phyloP scores from a whole-genome alignment of 2,329 filamentous ascomycete species.

The Fusarium illudens region DNA sequence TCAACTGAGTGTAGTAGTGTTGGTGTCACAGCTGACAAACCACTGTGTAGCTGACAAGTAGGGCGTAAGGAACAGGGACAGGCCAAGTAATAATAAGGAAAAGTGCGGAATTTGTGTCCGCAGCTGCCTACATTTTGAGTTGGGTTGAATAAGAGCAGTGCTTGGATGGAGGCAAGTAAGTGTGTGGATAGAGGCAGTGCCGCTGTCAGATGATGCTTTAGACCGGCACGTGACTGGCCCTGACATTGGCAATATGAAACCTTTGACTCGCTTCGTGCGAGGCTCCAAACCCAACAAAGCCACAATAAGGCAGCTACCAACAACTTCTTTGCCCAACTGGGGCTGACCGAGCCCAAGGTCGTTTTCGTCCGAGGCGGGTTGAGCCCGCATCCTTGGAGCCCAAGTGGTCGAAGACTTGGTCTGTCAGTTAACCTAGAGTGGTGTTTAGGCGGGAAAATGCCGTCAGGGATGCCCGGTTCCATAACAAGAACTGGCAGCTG shows the following conservation, averaged over 20 bases:
- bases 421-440: background rate
- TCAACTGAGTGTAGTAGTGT: background rate
- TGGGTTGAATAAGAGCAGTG: background rate
- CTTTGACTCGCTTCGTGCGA: background rate
- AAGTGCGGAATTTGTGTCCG: background rate
- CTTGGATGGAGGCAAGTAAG: background rate
- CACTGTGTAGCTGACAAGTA: background rate
- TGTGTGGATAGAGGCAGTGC: background rate
- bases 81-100: background rate
- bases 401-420: background rate
- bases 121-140: background rate
- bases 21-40: background rate
- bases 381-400: background rate
- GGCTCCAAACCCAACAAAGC: constrained; percentile 20
- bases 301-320: constrained; percentile 6
- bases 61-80: background rate
- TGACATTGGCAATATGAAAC: background rate
- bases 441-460: no score
- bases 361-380: background rate
- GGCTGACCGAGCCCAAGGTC: background rate
- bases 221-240: no score
- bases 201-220: background rate
- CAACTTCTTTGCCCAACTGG: background rate
- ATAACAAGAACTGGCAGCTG: background rate
- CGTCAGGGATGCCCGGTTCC: no score